Base-by-base conservation (phyloP, 257 asterid genomes). In the Agastache rugosa region DNA sequence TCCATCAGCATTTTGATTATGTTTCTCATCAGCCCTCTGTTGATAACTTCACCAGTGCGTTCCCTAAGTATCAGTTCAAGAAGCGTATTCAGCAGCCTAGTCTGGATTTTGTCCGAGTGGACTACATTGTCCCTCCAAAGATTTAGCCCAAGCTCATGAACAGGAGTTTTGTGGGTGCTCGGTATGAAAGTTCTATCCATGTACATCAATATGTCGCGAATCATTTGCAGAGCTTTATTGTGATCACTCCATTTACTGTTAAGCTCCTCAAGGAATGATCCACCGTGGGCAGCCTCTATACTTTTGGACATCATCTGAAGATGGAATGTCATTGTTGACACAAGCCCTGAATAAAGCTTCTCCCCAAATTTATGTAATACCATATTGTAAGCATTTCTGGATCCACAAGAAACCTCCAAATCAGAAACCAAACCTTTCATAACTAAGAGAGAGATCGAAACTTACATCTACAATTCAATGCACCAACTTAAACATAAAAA, bases 351-450 rank as follows among this genome's bases (percentile, higher is more conserved):
- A 83, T 92, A 92, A 50, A 92, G 88, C 84, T 85, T 92, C 90
- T 92, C 98, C 20, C 98, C 98, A 62, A 75, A 90, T 73, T 92
- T 89, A 78, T 92, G 97, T 71, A 92, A 69, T 31, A 92, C 96
- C 98, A 92, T 92, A 72, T 90, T 88, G 84, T 90, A 90, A 44
- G 97, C 97, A 88, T 87, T 90, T 80, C 98, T 92, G 90, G 34
- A 72, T 63, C 63, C 76, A 77, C 31, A 60, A 27, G 34, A 68
- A 81, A 77, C 54, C 31, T 48, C 58, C 48, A 39, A 37, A 37
- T 63, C 69, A 63, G 51, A 37, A n/a, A 37, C 53, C 48, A 58
- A 4, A 59, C 10, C 22, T 27, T 37, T 39, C 53, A 63, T 17
- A 63, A 53, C 44, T 59, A 17, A 20, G 15, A 63, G 34, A 63